phyloP scores from a whole-genome alignment of 2,329 filamentous ascomycete species.

The Trichoderma koningii region DNA sequence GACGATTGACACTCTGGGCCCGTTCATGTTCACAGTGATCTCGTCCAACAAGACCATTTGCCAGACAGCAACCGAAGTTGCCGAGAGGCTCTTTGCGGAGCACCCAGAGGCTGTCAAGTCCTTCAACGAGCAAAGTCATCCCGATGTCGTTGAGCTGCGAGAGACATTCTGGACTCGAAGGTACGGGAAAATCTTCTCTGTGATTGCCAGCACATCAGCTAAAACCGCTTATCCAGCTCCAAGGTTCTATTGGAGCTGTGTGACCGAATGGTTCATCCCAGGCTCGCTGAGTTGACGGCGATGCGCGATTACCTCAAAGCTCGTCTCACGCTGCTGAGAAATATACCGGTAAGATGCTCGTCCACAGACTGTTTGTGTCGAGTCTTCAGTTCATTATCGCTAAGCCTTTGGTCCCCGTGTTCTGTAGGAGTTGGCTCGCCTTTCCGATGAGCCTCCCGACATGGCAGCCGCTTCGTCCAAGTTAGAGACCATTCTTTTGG shows the following conservation, averaged over 20 bases:
- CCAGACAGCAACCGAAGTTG: constrained; percentile 50
- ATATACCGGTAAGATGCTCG: constrained; percentile 47
- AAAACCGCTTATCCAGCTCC: constrained; percentile 33
- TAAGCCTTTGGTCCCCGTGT: background rate
- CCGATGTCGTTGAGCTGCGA: constrained; percentile 36
- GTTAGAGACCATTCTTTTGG: constrained; percentile 63
- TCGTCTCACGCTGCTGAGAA: constrained; percentile 54
- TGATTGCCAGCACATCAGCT: background rate
- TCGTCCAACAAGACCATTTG: constrained; percentile 55
- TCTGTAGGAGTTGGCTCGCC: constrained; percentile 55
- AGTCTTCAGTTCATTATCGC: background rate
- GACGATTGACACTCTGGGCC: constrained; percentile 46
- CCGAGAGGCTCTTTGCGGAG: constrained; percentile 49
- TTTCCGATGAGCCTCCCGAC: constrained; percentile 58
- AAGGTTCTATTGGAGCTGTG: constrained; percentile 51
- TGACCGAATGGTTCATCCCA: constrained; percentile 50
- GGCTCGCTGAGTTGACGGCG: constrained; percentile 47
- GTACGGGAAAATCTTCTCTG: constrained; percentile 39
- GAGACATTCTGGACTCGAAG: constrained; percentile 56
- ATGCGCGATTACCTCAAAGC: constrained; percentile 61
- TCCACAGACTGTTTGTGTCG: too few relatives aligned
- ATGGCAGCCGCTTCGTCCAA: constrained; percentile 55
- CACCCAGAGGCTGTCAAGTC: constrained; percentile 36
- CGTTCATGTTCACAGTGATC: constrained; percentile 57
- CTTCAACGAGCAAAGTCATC: constrained; percentile 33